These are phyloP conservation scores for Aspergillus brunneoviolaceus DNA, from an alignment of 2,329 filamentous ascomycete species.

Conservation along the genomic window DNA sequence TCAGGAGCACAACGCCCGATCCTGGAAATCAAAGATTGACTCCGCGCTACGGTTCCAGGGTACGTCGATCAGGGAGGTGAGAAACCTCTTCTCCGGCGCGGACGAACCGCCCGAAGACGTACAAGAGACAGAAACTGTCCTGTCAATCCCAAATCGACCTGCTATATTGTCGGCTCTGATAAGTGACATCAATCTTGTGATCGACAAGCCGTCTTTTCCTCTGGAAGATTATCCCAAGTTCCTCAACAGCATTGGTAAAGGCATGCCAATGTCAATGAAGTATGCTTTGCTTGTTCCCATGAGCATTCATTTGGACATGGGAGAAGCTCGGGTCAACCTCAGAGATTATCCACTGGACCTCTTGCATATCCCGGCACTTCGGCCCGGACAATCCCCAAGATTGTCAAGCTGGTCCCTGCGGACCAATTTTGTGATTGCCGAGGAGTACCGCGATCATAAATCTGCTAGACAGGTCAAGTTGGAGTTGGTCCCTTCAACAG, in stretches of 20 bases:
- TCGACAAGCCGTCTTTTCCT: constrained; percentile 93
- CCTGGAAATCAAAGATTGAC: constrained; percentile 91
- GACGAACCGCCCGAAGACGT: constrained; percentile 79
- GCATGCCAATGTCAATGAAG: constrained; percentile 87
- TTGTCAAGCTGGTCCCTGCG: constrained; percentile 79
- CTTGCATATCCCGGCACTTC: constrained; percentile 82
- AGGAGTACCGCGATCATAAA: constrained; percentile 80
- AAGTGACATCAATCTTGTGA: constrained; percentile 76
- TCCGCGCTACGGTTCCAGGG: constrained; percentile 68
- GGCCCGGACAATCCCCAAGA: constrained; percentile 73
- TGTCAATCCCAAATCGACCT: constrained; percentile 81
- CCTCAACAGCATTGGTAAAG: constrained; percentile 87
- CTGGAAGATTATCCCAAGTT: constrained; percentile 79
- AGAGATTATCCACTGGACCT: constrained; percentile 93
- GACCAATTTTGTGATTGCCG: constrained; percentile 91
- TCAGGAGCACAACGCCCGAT: constrained; percentile 77
- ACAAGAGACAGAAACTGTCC: constrained; percentile 78
- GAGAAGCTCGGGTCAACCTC: constrained; percentile 80
- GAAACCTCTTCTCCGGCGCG: constrained; percentile 75
- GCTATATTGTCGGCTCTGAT: constrained; percentile 78
- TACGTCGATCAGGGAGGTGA: constrained; percentile 73
- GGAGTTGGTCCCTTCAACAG: constrained; percentile 74
- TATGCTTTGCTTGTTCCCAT: constrained; percentile 89
- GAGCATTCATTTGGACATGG: constrained; percentile 84
- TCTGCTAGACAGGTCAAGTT: constrained; percentile 79